These are phyloP conservation scores for Suillus brevipes DNA, from an alignment of 768 basidiomycete species.

Conservation along the genomic window DNA sequence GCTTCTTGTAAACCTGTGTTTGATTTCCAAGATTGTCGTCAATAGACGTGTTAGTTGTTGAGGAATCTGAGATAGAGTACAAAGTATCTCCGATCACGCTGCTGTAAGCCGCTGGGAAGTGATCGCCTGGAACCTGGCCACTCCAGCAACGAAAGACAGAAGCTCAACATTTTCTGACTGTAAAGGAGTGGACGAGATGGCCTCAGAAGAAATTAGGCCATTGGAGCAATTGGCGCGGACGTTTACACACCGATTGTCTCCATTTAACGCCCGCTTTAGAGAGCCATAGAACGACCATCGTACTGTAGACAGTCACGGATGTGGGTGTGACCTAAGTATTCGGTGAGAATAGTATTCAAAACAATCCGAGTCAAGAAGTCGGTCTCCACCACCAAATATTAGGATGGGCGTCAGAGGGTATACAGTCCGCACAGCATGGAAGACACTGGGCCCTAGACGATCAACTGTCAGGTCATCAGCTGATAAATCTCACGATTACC, in stretches of 20 bases:
- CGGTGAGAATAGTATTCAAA: not conserved
- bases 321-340: constrained; percentile 60
- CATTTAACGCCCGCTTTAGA: constrained; percentile 89
- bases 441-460: constrained; percentile 63
- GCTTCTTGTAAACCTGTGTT: no score
- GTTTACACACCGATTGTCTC: constrained; percentile 76
- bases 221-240: no score
- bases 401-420: constrained; percentile 79
- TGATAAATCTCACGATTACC: constrained; percentile 15
- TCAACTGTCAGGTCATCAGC: not conserved
- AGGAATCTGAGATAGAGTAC: no score
- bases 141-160: no score
- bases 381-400: constrained; percentile 66
- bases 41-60: no score
- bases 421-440: constrained; percentile 68
- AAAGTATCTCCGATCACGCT: no score
- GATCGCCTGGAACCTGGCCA: no score
- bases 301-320: constrained; percentile 74
- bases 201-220: no score
- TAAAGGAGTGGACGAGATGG: no score
- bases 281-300: constrained; percentile 70
- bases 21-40: no score
- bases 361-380: not conserved
- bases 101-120: no score
- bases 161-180: no score